Evolutionary conservation across 2,329 filamentous ascomycete species (phyloP), one percentile per base, ranked within the genome.

Genomic region (Fusarium sp.): DNA sequence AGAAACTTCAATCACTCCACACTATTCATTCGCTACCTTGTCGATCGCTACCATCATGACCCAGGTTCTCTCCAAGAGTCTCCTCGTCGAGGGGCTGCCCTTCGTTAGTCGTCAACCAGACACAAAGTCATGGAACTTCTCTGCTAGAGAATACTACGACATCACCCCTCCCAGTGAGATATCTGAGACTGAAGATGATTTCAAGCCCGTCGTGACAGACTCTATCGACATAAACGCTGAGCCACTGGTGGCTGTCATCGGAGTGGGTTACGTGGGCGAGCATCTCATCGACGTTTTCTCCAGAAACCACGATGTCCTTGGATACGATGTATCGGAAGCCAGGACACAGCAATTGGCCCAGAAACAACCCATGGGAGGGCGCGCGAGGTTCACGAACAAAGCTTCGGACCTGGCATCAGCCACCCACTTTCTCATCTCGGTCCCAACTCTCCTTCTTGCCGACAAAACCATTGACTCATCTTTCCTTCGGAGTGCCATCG

Each of bases 341-440:
- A 81, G 84, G 25, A 71, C 83, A 12, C 69, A 74, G 13, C 69
- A 79, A 11, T 69, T 85, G 22, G 57, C 76, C 45, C 54, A 75
- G 32, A 70, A 77, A 13, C 76, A 79, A 53, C 60, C 56, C 6
- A 41, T 58, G 16, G 77, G 74, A 24, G 75, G 69, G 43, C 76
- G 74, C 12, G 76, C 80, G 30, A 74, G 71, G 7, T 80, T 85
- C 70, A 84, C 84, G 2, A 77, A 76, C 20, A 77, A 79, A 29
- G 70, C 81, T 10, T 69, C 67, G 12, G 78, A 81, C 15, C 78
- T 87, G 16, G 69, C 75, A 5, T 64, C 73, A 32, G 86, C 83
- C 11, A 85, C 83, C 1, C 84, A 87, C 73, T 86, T 86, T 56
- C 81, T 87, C 40, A 84, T 87, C 63, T 82, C 85, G 0, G 85